Conservation (phyloP, 2,329 filamentous ascomycete species). For the Cladophialophora exuberans region DNA sequence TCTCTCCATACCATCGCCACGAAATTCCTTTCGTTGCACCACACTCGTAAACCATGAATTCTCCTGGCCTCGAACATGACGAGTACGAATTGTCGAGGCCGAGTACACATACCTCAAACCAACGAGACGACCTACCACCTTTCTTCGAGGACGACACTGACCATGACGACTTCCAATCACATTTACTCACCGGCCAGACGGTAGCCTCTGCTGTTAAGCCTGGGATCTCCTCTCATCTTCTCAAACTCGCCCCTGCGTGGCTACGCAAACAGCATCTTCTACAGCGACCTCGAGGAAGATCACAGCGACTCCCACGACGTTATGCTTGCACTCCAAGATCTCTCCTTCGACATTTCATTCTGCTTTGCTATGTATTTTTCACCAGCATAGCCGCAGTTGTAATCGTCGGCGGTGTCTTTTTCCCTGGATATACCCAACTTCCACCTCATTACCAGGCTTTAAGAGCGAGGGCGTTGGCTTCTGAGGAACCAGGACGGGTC, state of each 20-base stretch:
- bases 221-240: slow-evolving; percentile 9
- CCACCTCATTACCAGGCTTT: slow-evolving; percentile 56
- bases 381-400: slow-evolving; percentile 39
- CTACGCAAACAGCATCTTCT: slow-evolving; percentile 20
- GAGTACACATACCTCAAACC: slow-evolving; percentile 21
- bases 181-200: slow-evolving; percentile 16
- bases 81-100: slow-evolving; percentile 27
- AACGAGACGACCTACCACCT: slow-evolving; percentile 12
- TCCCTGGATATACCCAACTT: slow-evolving; percentile 60
- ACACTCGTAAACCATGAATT: slow-evolving; percentile 22
- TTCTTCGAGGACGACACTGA: slow-evolving; percentile 12
- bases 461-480: slow-evolving; percentile 37
- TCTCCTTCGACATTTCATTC: slow-evolving; percentile 26
- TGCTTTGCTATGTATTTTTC: slow-evolving; percentile 26
- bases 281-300: slow-evolving; percentile 12
- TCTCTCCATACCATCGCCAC: slow-evolving; percentile 5
- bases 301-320: slow-evolving; percentile 14
- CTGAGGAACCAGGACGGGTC: slow-evolving; percentile 45
- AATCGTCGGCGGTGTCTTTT: slow-evolving; percentile 52
- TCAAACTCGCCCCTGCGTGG: slow-evolving; percentile 23
- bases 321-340: slow-evolving; percentile 21
- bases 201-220: slow-evolving; percentile 10
- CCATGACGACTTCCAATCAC: slow-evolving; percentile 21
- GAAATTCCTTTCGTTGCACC: slow-evolving; percentile 1
- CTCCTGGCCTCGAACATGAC: slow-evolving; percentile 10